phyloP scores from a whole-genome alignment of 2,329 filamentous ascomycete genomes.

The Penicillium vulpinum region DNA sequence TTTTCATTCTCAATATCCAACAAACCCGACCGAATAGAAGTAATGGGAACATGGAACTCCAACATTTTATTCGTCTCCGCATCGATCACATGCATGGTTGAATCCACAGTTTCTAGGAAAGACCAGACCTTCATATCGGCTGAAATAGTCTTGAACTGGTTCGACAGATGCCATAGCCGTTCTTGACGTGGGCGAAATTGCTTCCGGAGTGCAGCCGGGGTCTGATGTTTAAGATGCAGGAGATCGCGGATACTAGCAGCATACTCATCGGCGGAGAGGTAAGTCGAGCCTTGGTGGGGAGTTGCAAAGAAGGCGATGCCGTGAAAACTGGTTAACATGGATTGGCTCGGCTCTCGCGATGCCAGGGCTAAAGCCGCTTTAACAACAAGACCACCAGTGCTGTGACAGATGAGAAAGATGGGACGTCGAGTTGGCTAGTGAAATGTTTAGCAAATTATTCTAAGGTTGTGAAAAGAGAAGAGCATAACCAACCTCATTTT shows the following conservation, averaged over 20 bases:
- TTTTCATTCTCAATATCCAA: conserved; percentile 36
- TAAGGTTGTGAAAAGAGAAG: background rate
- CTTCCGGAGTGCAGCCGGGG: conserved; percentile 54
- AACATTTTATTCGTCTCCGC: conserved; percentile 45
- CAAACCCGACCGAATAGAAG: conserved; percentile 48
- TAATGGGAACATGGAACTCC: conserved; percentile 61
- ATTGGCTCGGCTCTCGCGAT: conserved; percentile 28
- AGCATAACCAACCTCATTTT: conserved; percentile 15
- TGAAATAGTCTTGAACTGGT: conserved; percentile 58
- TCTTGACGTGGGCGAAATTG: conserved; percentile 54
- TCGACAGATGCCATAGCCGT: conserved; percentile 51
- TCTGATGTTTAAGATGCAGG: conserved; percentile 53
- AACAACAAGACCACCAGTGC: conserved; percentile 60
- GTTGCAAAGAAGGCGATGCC: conserved; percentile 63
- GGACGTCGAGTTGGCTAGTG: conserved; percentile 44
- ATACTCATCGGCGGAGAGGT: conserved; percentile 60
- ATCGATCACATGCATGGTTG: conserved; percentile 51
- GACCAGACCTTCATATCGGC: conserved; percentile 63
- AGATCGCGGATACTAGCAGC: conserved; percentile 55
- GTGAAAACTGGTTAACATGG: conserved; percentile 58
- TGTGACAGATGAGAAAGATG: conserved; percentile 62
- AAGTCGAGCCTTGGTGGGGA: conserved; percentile 64
- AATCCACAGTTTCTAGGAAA: conserved; percentile 64
- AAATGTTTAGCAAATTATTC: background rate
- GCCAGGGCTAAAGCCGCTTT: conserved; percentile 55